phyloP scores from a whole-genome alignment of 108 stramenopile species.

The Cyclotella baltica region DNA sequence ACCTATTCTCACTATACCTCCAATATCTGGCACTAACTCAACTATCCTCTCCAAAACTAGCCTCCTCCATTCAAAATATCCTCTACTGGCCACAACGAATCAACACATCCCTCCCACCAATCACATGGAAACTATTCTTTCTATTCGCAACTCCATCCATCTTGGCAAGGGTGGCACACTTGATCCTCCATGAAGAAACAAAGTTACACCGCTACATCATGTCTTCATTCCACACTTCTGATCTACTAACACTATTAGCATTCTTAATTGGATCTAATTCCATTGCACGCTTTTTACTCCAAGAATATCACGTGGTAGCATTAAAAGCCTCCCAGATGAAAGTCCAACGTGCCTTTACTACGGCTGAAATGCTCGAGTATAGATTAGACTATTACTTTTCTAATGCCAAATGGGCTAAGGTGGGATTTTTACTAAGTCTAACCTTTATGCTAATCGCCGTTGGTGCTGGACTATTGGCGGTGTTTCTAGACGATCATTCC shows the following conservation, averaged over 20 bases:
- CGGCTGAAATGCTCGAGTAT: slow-evolving; percentile 36
- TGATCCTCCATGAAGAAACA: too few species aligned
- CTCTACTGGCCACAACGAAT: background rate
- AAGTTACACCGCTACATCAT: background rate
- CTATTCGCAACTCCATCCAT: background rate
- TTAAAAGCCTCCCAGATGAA: slow-evolving; percentile 19
- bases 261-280: slow-evolving; percentile 30
- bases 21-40: background rate
- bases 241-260: slow-evolving; percentile 8
- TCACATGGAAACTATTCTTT: background rate
- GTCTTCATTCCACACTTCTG: background rate
- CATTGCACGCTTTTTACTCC: slow-evolving; percentile 33
- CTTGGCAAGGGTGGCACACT: background rate
- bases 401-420: slow-evolving; percentile 41
- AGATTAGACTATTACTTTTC: slow-evolving; percentile 43
- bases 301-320: slow-evolving; percentile 34
- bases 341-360: slow-evolving; percentile 10
- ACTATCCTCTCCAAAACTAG: background rate
- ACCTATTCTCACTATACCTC: background rate
- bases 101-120: background rate
- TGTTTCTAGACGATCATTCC: slow-evolving; percentile 8
- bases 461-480: slow-evolving; percentile 29
- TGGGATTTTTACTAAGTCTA: slow-evolving; percentile 29
- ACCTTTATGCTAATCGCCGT: slow-evolving; percentile 42
- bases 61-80: background rate